phyloP scores from a whole-genome alignment of 768 basidiomycete genomes.

The Dioszegia aurantiaca region DNA sequence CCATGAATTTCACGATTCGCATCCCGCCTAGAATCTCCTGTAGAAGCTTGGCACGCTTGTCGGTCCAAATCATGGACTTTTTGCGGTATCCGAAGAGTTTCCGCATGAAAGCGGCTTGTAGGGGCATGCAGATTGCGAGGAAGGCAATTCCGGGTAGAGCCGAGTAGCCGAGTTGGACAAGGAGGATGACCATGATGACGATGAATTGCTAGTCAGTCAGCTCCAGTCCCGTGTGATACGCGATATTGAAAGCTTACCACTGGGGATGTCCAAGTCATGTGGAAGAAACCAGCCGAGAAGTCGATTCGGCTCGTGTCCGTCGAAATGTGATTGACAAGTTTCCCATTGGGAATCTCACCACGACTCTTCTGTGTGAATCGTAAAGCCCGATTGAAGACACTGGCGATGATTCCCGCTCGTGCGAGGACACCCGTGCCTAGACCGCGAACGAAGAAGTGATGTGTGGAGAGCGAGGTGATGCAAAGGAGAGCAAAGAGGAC shows the following conservation, averaged over 20 bases:
- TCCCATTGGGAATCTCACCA: constrained; percentile 76
- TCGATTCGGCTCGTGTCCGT: constrained; percentile 70
- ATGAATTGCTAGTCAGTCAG: constrained; percentile 20
- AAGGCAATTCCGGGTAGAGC: constrained; percentile 45
- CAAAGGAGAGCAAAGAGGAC: constrained; percentile 68
- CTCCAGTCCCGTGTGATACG: neutral
- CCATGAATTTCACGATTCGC: constrained; percentile 88
- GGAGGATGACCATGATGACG: constrained; percentile 58
- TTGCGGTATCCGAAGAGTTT: constrained; percentile 65
- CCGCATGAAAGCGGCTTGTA: constrained; percentile 73
- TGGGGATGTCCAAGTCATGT: constrained; percentile 56
- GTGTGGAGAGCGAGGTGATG: constrained; percentile 63
- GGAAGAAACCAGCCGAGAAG: constrained; percentile 68
- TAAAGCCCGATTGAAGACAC: constrained; percentile 71
- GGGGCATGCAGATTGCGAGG: constrained; percentile 57
- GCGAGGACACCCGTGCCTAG: constrained; percentile 73
- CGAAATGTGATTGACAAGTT: constrained; percentile 82
- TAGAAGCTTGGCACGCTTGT: constrained; percentile 80
- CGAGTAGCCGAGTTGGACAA: constrained; percentile 59
- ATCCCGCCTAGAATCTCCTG: constrained; percentile 87
- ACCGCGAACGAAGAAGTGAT: constrained; percentile 80
- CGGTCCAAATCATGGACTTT: constrained; percentile 80
- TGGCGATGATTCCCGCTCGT: constrained; percentile 79
- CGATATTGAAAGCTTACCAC: neutral
- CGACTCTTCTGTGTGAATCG: constrained; percentile 74